Evolutionary conservation across 2,329 filamentous ascomycete species (phyloP).

Genomic region (Botryosphaeria dothidea): DNA sequence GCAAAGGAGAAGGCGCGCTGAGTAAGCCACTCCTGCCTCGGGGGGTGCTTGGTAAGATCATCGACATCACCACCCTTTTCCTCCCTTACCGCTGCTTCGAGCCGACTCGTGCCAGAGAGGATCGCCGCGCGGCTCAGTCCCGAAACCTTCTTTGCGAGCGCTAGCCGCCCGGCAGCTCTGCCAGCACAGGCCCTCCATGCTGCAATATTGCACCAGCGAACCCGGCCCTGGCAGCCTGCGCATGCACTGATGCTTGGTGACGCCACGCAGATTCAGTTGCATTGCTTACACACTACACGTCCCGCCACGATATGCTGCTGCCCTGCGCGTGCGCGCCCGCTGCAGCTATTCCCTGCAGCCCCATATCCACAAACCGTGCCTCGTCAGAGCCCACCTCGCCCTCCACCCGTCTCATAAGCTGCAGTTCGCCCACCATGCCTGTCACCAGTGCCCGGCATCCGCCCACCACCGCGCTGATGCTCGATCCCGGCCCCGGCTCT

Average conservation of each 20-base stretch:
- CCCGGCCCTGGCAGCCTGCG: constrained; percentile 6
- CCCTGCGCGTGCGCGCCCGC: background rate
- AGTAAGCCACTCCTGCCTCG: background rate
- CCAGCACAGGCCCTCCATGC: no score
- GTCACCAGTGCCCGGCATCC: constrained; percentile 32
- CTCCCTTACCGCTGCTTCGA: background rate
- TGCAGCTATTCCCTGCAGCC: background rate
- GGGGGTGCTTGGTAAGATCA: constrained; percentile 1
- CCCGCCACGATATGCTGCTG: background rate
- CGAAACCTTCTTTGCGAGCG: constrained; percentile 2
- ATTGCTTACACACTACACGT: constrained; percentile 15
- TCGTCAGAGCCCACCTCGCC: constrained; percentile 32
- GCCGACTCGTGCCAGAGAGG: background rate
- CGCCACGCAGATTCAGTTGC: constrained; percentile 8
- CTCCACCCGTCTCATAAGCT: constrained; percentile 36
- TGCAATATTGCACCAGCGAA: no score
- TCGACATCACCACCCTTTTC: background rate
- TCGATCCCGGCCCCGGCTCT: constrained; percentile 32
- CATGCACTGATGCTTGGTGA: constrained; percentile 8
- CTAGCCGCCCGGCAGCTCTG: background rate
- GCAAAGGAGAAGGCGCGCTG: background rate
- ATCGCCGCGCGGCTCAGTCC: background rate
- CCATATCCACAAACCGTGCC: constrained; percentile 36
- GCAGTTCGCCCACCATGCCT: constrained; percentile 36
- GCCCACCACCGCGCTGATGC: constrained; percentile 32